Evolutionary conservation across 345 rosid species (phyloP), one percentile per base, ranked within the genome.

Genomic region (Lepidium africanum): DNA sequence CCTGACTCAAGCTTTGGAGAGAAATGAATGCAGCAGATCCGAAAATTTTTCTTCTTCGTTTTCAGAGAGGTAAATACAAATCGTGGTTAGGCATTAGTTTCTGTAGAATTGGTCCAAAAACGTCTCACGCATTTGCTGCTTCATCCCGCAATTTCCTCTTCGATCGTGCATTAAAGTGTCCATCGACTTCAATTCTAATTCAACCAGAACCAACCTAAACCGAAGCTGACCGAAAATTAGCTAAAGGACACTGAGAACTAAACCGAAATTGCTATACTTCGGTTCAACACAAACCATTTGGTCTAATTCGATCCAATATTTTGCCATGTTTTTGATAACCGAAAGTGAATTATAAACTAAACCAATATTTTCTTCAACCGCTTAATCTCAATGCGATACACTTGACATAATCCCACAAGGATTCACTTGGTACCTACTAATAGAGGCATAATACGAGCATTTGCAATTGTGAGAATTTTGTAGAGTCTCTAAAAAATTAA

Each of bases 111-210:
- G 78, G 78, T 75, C 78, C 47, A 30, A 17, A 33, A 52, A 67
- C 70, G 74, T 62, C 39, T 75, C 61, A 63, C 78, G 74, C 78
- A 75, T 75, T 68, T 69, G 78, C 77, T 73, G 72, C 77, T 35
- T 19, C 45, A 67, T 66, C 49, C 72, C 77, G 72, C 30, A 66
- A 27, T 67, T 74, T 15, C 19, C 73, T 74, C 69, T 67, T 43
- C n/a, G 15, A 67, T 74, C 73, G 73, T 74, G 73, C 63, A 15
- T 69, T 51, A 0, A 68, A 47, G 65, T 59, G 67, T 49, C 48
- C 6, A 30, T 48, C 39, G 21, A 59, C 66, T 59, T 57, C 23
- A n/a, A 50, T 59, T 40, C 38, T 59, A 46, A 35, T 50, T 5
- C 12, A 42, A 46, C 10, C 49, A 16, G 1, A 14, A 67, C 4